Base-by-base conservation (phyloP, 306 rosid genomes). In the Trifolium pratense region DNA sequence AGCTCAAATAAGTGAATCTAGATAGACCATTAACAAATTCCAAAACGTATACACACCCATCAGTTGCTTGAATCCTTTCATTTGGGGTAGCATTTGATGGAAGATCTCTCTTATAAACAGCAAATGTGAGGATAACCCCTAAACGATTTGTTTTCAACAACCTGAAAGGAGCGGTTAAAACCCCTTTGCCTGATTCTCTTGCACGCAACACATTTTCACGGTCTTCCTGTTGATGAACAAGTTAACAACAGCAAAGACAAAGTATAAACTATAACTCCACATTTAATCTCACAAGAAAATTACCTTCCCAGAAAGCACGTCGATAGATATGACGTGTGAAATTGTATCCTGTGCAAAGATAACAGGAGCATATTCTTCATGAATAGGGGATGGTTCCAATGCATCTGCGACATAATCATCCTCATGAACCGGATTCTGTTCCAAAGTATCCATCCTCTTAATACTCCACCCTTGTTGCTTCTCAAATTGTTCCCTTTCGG, bases 391-490 rank as follows among this genome's bases (percentile, higher is more conserved):
- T 64, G 91, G 91, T 79, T 88, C 93, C 89, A 84, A 76, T 56
- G 81, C 86, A 74, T 90, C 99, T 12, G 90, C 87, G 18, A 84
- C 86, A 74, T 84, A 84, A 20, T 91, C 95, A 57, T 88, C 92
- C 83, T 87, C 77, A 16, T 88, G 97, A 65, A 88, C 90, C 0
- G 90, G 97, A 73, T 86, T 88, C 78, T 91, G 96, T 75, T 91
- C 94, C 61, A 89, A 49, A 46, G 87, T 79, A 75, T 93, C 94
- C 98, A 94, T 88, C 82, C 89, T 94, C 86, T 91, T 94, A 73
- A 94, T 94, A 37, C 84, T 91, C 99, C 99, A 94, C 15, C 97
- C 99, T 70, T 94, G 99, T 68, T 91, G 97, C 89, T 84, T 86
- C 91, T 94, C 99, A 39, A 94, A 94, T 60, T 83, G 96, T 68